Evolutionary conservation across 441 rosid species (phyloP).

Genomic region (Euphorbia celastroides): DNA sequence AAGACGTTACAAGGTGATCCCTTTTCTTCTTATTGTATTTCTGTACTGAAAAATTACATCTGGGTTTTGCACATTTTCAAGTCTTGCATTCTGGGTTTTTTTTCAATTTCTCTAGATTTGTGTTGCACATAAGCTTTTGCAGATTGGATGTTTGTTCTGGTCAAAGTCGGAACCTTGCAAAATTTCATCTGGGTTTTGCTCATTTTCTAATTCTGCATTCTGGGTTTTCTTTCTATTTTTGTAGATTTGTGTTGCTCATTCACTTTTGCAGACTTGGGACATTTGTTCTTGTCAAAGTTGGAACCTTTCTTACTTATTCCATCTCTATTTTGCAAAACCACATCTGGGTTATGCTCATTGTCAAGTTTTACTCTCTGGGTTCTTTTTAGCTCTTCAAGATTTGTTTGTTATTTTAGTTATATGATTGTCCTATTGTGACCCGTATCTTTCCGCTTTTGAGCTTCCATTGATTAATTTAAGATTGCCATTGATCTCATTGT

Average conservation of each 20-base stretch:
- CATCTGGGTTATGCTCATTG: constrained; percentile 16
- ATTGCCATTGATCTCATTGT: background rate
- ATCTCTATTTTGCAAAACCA: background rate
- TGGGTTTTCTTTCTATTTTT: background rate
- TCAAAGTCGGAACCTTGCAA: constrained; percentile 35
- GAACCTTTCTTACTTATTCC: too few species aligned
- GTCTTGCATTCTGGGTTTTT: constrained; percentile 14
- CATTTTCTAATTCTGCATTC: background rate
- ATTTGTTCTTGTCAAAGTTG: too few species aligned
- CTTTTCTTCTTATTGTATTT: background rate
- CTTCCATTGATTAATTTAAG: background rate
- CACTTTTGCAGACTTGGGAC: too few species aligned
- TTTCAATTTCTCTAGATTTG: constrained; percentile 4
- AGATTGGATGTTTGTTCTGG: background rate
- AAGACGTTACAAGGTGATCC: constrained; percentile 60
- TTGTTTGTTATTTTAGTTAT: background rate
- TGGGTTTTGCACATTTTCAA: constrained; percentile 15
- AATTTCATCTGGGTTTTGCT: background rate
- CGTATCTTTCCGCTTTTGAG: background rate
- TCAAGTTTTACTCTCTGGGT: constrained; percentile 10
- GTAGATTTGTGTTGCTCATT: background rate
- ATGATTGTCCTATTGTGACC: too few species aligned
- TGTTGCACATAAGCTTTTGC: too few species aligned
- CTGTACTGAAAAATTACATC: constrained; percentile 5
- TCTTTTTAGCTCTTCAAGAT: constrained; percentile 1